phyloP scores from a whole-genome alignment of 2,329 filamentous ascomycete species.

The Diaporthe sp. region DNA sequence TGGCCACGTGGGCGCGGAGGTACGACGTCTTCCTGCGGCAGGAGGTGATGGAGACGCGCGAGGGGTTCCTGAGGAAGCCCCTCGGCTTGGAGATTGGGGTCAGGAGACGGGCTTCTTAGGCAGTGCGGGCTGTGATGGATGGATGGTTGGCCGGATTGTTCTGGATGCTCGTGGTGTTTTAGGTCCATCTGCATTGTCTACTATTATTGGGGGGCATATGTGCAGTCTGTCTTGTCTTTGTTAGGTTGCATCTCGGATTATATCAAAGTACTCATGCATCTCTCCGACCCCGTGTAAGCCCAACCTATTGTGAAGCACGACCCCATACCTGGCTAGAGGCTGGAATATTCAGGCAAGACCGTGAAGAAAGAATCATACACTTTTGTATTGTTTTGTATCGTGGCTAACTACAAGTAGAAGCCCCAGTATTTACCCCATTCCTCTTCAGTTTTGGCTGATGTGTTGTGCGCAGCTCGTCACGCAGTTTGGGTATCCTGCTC shows the following conservation, averaged over 20 bases:
- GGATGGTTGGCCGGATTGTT: not conserved
- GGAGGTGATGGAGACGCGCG: conserved; percentile 77
- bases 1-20: conserved; percentile 72
- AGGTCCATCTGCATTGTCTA: not conserved
- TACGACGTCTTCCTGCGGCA: conserved; percentile 65
- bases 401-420: not conserved
- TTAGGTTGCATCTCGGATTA: not conserved
- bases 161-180: not conserved
- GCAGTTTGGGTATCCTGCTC: not conserved
- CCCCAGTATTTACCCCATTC: not conserved
- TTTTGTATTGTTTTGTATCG: not conserved
- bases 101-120: conserved; percentile 55
- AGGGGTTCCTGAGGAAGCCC: conserved; percentile 87
- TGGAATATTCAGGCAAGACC: too few species aligned
- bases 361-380: not conserved
- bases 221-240: not conserved
- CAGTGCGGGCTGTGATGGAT: not conserved
- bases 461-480: not conserved
- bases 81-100: conserved; percentile 76
- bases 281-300: not conserved
- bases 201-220: not conserved
- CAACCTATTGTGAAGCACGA: not conserved
- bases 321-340: not conserved
- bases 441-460: not conserved
- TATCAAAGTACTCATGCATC: not conserved